phyloP scores from a whole-genome alignment of 345 rosid species.

The Turnera subulata region DNA sequence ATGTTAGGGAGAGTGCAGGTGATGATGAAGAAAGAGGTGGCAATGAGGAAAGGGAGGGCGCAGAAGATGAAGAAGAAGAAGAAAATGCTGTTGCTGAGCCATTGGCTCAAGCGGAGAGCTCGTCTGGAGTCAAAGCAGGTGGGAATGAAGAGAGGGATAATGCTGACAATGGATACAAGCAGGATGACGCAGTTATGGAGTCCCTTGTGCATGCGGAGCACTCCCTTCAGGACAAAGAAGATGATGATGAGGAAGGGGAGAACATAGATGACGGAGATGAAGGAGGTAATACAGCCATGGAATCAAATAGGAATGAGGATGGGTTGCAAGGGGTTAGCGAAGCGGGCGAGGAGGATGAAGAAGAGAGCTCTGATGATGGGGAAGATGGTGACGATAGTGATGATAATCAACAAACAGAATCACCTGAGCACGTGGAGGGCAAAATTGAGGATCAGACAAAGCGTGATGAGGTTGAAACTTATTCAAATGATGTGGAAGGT shows the following conservation, averaged over 20 bases:
- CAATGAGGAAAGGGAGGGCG: background rate
- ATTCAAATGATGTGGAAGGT: background rate
- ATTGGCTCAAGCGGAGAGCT: no score
- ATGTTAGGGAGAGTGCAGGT: background rate
- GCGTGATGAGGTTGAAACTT: slow-evolving; percentile 1
- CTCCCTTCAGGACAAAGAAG: no score
- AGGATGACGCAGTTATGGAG: no score
- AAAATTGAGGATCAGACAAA: background rate
- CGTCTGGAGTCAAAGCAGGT: no score
- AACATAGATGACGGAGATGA: slow-evolving; percentile 6
- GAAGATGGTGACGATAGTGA: background rate
- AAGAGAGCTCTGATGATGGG: background rate
- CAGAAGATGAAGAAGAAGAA: background rate
- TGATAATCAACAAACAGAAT: background rate
- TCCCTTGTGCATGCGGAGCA: no score
- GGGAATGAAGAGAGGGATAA: no score
- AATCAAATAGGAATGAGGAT: background rate
- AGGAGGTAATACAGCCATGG: background rate
- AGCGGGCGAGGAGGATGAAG: background rate
- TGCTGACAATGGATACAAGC: no score
- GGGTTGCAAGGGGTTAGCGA: background rate
- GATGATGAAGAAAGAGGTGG: background rate
- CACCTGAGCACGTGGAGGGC: background rate
- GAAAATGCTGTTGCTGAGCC: background rate
- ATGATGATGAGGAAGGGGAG: no score